Evolutionary conservation across 2,329 filamentous ascomycete species (phyloP).

Genomic region (Curvularia spicifera): DNA sequence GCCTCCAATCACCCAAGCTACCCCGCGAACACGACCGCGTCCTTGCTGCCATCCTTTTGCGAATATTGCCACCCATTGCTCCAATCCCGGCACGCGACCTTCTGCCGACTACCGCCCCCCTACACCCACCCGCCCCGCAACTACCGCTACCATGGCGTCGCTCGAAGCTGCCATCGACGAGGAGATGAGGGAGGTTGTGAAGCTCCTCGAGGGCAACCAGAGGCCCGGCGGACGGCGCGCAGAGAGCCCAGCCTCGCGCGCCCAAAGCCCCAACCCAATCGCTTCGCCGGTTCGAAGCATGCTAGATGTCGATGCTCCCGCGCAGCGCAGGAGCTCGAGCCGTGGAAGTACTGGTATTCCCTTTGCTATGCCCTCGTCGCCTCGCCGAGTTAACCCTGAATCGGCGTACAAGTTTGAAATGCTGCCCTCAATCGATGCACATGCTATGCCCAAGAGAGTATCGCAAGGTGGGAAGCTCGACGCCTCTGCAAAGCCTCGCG

Average conservation of each 20-base stretch:
- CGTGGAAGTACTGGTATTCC: slow-evolving; percentile 40
- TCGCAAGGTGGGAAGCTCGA: slow-evolving; percentile 53
- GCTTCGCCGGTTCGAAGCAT: slow-evolving; percentile 64
- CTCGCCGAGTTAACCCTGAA: slow-evolving; percentile 49
- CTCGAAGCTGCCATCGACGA: slow-evolving; percentile 78
- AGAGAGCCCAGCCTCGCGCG: slow-evolving; percentile 55
- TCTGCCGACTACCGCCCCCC: background rate
- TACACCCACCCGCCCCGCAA: slow-evolving; percentile 5
- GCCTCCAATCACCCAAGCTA: slow-evolving; percentile 22
- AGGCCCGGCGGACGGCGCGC: slow-evolving; percentile 31
- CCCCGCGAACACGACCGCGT: slow-evolving; percentile 29
- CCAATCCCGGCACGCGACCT: slow-evolving; percentile 19
- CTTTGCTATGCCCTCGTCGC: slow-evolving; percentile 41
- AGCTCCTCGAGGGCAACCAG: slow-evolving; percentile 65
- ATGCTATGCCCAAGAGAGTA: slow-evolving; percentile 52
- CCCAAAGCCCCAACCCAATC: slow-evolving; percentile 58
- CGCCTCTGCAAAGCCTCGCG: slow-evolving; percentile 43
- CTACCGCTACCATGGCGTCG: slow-evolving; percentile 62
- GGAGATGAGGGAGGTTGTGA: slow-evolving; percentile 75
- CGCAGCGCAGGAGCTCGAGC: slow-evolving; percentile 43
- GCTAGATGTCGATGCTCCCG: slow-evolving; percentile 46
- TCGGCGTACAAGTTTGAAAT: slow-evolving; percentile 55
- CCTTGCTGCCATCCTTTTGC: slow-evolving; percentile 8
- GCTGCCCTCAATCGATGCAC: slow-evolving; percentile 53
- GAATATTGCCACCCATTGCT: slow-evolving; percentile 8